A percentile compares a stretch with the other conserved stretches of the same genome.
Evolutionary conservation across 371 early-diverging fungal genomes (phyloP).

Genomic region (Mortierella sp.): DNA sequence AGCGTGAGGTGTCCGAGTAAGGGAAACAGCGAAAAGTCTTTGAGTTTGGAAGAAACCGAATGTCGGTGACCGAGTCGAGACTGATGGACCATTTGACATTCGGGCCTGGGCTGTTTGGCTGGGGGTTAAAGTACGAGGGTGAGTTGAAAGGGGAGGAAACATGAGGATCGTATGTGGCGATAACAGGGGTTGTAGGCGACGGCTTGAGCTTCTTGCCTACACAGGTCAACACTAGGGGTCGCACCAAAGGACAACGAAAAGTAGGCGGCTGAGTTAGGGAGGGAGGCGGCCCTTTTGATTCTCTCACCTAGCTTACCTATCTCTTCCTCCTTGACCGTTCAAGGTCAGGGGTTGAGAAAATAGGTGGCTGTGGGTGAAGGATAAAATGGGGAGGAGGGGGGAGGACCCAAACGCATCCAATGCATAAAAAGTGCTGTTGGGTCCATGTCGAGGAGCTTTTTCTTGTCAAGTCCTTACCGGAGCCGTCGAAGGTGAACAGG

Average conservation of each 20-base stretch:
- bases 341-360: background rate
- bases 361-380: background rate
- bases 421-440: background rate
- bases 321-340: background rate
- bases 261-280: too few relatives aligned
- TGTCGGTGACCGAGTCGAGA: slow-evolving; percentile 16
- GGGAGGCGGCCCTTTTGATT: too few relatives aligned
- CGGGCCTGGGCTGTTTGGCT: slow-evolving; percentile 11
- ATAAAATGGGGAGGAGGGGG: background rate
- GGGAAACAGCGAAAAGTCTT: slow-evolving; percentile 23
- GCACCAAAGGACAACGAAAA: background rate
- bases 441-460: too few relatives aligned
- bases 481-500: slow-evolving; percentile 48
- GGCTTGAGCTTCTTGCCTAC: slow-evolving; percentile 11
- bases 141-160: slow-evolving; percentile 28
- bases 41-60: slow-evolving; percentile 11
- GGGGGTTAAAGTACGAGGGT: slow-evolving; percentile 5
- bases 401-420: background rate
- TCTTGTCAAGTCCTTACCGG: background rate
- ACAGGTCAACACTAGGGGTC: slow-evolving; percentile 16
- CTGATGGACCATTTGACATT: slow-evolving; percentile 30
- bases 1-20: slow-evolving; percentile 8
- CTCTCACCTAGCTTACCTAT: too few relatives aligned
- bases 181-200: slow-evolving; percentile 12
- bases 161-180: slow-evolving; percentile 18